Percentiles rank a stretch among this genome's conserved stretches.
phyloP scores from a whole-genome alignment of 2,329 filamentous ascomycete species.

The Coniochaeta hoffmannii region DNA sequence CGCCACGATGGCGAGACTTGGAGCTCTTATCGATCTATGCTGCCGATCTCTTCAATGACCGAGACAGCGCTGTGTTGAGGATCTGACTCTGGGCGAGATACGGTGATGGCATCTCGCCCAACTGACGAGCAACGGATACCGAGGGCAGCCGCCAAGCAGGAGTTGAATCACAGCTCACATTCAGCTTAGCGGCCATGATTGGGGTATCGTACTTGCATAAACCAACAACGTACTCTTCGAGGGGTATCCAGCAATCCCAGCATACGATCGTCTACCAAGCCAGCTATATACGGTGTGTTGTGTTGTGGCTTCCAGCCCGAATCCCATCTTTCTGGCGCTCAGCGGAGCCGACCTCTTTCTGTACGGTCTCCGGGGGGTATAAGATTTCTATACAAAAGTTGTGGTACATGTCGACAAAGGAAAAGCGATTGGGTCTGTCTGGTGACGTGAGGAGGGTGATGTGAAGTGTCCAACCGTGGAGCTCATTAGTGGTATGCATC shows the following conservation, averaged over 20 bases:
- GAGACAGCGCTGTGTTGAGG: no score
- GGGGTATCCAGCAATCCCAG: neutral
- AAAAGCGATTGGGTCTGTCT: neutral
- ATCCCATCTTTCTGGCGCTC: neutral
- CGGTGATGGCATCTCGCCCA: no score
- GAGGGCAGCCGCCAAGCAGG: no score
- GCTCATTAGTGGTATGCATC: neutral
- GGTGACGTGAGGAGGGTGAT: neutral
- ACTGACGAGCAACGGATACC: no score
- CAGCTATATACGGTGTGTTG: neutral
- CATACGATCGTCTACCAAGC: neutral
- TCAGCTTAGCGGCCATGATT: no score
- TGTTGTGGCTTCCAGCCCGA: neutral
- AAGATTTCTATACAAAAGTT: neutral
- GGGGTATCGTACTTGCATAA: no score
- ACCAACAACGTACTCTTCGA: no score
- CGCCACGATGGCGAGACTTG: no score
- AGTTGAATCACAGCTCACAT: no score
- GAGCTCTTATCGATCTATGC: no score
- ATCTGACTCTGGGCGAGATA: no score
- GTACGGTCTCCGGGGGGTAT: constrained; percentile 1
- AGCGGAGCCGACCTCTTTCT: neutral
- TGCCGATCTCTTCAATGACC: no score
- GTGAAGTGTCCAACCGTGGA: neutral
- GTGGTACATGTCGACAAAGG: neutral